A percentile compares a stretch with the other conserved stretches of the same genome.
phyloP scores from a whole-genome alignment of 768 basidiomycete species.

The Termitomyces sp. region DNA sequence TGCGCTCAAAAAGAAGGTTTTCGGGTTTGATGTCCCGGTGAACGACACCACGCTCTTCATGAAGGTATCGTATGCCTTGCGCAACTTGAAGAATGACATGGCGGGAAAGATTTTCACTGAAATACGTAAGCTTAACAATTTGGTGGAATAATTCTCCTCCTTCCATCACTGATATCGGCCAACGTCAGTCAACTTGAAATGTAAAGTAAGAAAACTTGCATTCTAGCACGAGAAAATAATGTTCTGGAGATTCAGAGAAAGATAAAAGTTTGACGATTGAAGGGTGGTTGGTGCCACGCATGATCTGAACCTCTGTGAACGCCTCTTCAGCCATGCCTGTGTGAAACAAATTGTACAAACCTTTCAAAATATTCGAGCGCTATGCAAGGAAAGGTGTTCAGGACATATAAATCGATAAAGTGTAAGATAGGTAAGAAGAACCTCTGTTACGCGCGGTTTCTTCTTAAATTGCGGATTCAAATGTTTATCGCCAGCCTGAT shows the following conservation, averaged over 20 bases:
- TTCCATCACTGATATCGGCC: slow-evolving; percentile 70
- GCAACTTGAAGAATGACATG: slow-evolving; percentile 97
- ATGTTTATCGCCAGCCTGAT: slow-evolving; percentile 87
- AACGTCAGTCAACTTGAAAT: not conserved
- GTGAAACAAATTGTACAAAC: slow-evolving; percentile 26
- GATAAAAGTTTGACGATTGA: slow-evolving; percentile 86
- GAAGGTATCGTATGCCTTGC: slow-evolving; percentile 88
- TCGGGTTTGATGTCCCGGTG: slow-evolving; percentile 99
- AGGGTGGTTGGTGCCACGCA: slow-evolving; percentile 93
- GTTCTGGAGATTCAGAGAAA: slow-evolving; percentile 88
- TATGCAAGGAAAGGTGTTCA: slow-evolving; percentile 34
- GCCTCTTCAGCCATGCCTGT: slow-evolving; percentile 1
- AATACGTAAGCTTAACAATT: slow-evolving; percentile 98
- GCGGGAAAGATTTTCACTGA: slow-evolving; percentile 93
- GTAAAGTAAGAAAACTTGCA: slow-evolving; percentile 39
- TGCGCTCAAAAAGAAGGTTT: slow-evolving; percentile 89
- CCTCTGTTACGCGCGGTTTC: slow-evolving; percentile 98
- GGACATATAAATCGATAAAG: slow-evolving; percentile 14
- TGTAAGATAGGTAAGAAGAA: slow-evolving; percentile 30
- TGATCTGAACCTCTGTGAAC: slow-evolving; percentile 90
- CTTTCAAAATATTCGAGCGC: slow-evolving; percentile 98
- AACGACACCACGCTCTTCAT: slow-evolving; percentile 96
- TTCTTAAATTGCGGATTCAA: slow-evolving; percentile 93
- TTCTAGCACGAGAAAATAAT: slow-evolving; percentile 94
- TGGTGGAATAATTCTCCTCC: slow-evolving; percentile 99